A percentile compares a stretch with the other conserved stretches of the same genome.
Evolutionary conservation across 257 asterid species (phyloP).

Genomic region (Gentiana straminea): DNA sequence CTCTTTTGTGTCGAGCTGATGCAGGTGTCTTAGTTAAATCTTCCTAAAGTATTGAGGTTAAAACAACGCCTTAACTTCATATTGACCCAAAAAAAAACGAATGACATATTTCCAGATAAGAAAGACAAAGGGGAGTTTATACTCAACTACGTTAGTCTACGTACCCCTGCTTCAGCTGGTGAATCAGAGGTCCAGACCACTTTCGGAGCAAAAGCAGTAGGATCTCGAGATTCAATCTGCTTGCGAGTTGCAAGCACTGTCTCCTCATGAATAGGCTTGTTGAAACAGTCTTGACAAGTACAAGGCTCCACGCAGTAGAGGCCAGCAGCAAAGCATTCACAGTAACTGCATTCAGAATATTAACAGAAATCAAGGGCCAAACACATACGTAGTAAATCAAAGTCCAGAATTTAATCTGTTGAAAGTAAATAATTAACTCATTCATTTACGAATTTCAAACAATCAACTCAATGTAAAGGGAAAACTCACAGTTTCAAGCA

Average conservation of each 20-base stretch:
- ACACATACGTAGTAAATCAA: background rate
- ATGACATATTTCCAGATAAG: background rate
- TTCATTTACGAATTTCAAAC: background rate
- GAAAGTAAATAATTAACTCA: background rate
- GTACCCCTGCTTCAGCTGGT: slow-evolving; percentile 44
- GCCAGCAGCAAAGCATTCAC: slow-evolving; percentile 99
- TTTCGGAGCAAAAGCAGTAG: slow-evolving; percentile 98
- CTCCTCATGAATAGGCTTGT: slow-evolving; percentile 86
- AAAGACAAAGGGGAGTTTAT: background rate
- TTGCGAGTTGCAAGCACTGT: slow-evolving; percentile 92
- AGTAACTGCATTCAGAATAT: slow-evolving; percentile 51
- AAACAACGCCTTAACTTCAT: background rate
- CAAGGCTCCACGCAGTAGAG: slow-evolving; percentile 94
- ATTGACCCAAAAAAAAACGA: background rate
- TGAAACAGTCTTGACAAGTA: slow-evolving; percentile 88
- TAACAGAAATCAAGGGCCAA: slow-evolving; percentile 1
- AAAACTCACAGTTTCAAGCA: slow-evolving; percentile 89
- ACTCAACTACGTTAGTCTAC: slow-evolving; percentile 6
- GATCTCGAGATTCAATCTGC: slow-evolving; percentile 91
- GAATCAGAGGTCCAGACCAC: slow-evolving; percentile 59
- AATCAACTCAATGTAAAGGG: background rate
- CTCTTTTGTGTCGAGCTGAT: slow-evolving; percentile 96
- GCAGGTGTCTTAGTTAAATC: slow-evolving; percentile 89
- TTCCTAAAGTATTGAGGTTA: slow-evolving; percentile 31
- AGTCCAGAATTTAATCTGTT: background rate